Evolutionary conservation across 345 rosid genomes (phyloP).

Genomic region (sweet orange (Citrus sinensis)): DNA sequence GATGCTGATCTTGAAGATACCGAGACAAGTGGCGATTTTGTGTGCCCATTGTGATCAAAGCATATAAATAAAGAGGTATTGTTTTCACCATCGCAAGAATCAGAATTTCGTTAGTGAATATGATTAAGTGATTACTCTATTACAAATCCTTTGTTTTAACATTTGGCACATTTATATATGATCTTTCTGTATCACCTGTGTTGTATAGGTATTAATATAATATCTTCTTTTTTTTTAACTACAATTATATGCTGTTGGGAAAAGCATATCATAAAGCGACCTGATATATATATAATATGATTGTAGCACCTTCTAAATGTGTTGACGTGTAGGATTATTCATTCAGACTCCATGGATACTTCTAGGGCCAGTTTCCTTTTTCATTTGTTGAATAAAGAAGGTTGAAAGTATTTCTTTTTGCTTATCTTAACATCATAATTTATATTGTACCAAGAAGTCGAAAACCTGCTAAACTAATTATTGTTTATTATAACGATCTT

Average conservation of each 20-base stretch:
- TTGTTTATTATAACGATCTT: neutral
- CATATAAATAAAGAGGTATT: slow-evolving; percentile 6
- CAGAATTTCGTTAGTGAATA: neutral
- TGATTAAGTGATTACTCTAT: neutral
- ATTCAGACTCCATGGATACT: neutral
- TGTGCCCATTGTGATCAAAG: slow-evolving; percentile 36
- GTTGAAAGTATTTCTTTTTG: neutral
- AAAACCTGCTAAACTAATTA: neutral
- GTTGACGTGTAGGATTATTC: neutral
- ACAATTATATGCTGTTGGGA: neutral
- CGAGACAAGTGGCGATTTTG: slow-evolving; percentile 57
- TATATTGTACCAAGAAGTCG: neutral
- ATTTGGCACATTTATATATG: neutral
- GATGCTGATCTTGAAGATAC: slow-evolving; percentile 45
- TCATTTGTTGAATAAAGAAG: too few species aligned
- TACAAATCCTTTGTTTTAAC: neutral
- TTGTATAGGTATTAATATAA: neutral
- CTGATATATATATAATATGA: neutral
- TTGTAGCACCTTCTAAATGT: neutral
- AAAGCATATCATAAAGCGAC: neutral
- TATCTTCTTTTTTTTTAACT: neutral
- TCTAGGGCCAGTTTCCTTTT: neutral
- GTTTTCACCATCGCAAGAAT: neutral
- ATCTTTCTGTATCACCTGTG: neutral
- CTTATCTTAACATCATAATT: neutral